Percentiles rank a stretch among this genome's conserved stretches.
phyloP scores from a whole-genome alignment of 768 basidiomycete genomes.

The Hemileccinum impolitum region DNA sequence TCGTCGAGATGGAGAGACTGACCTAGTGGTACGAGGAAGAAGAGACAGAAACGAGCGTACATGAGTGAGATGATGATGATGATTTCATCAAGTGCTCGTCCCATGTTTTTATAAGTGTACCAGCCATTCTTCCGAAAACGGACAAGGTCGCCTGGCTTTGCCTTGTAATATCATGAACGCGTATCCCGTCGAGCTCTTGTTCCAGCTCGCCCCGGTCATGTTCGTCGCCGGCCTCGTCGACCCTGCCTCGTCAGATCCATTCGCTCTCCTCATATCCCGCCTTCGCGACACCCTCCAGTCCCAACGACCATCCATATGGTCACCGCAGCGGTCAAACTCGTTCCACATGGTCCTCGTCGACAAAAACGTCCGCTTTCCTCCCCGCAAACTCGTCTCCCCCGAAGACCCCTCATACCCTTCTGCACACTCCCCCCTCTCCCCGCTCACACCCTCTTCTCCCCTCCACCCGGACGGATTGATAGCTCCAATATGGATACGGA shows the following conservation, averaged over 20 bases:
- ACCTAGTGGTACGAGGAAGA: conserved; percentile 23
- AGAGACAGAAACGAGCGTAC: conserved; percentile 22
- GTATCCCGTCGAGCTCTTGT: conserved; percentile 84
- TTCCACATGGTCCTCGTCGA: conserved; percentile 88
- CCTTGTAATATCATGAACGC: conserved; percentile 65
- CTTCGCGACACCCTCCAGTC: conserved; percentile 67
- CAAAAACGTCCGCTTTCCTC: conserved; percentile 80
- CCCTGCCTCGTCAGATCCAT: conserved; percentile 48
- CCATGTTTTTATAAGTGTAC: conserved; percentile 2
- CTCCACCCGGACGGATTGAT: conserved; percentile 94
- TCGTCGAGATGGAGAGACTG: neutral
- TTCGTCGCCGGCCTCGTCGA: conserved; percentile 78
- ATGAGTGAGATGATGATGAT: conserved; percentile 8
- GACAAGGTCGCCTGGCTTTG: neutral
- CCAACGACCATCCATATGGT: conserved; percentile 69
- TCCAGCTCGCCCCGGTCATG: conserved; percentile 91
- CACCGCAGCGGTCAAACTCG: conserved; percentile 63
- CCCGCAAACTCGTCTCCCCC: conserved; percentile 65
- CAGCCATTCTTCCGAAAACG: neutral
- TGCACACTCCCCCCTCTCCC: conserved; percentile 90
- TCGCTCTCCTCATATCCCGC: conserved; percentile 52
- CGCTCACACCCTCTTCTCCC: conserved; percentile 83
- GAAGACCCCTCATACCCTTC: conserved; percentile 55
- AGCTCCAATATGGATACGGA: conserved; percentile 96
- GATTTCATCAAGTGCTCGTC: neutral